Evolutionary conservation across 148 eudicot genomes (phyloP).

Genomic region (Chenopodium suecicum): DNA sequence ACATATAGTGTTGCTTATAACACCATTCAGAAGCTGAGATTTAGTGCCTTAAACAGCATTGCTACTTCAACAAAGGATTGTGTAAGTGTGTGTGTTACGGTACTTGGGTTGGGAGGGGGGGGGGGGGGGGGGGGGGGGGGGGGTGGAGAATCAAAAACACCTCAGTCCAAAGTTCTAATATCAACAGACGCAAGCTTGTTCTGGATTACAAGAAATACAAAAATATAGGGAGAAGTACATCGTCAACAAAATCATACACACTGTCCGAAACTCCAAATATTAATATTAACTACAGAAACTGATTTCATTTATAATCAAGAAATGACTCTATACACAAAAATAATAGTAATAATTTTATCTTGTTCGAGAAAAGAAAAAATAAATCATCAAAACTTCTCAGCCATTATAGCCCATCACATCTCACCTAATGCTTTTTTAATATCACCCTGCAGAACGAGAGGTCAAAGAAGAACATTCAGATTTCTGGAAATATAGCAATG

Average conservation of each 20-base stretch:
- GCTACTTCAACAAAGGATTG: no score
- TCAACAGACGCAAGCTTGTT: background rate
- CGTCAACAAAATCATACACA: background rate
- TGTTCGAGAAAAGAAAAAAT: background rate
- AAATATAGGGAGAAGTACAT: background rate
- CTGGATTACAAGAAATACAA: background rate
- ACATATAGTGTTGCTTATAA: no score
- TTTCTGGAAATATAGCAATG: background rate
- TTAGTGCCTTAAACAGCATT: no score
- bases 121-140: no score
- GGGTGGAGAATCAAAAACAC: no score
- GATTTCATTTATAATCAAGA: background rate
- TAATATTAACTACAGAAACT: background rate
- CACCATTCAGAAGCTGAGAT: no score
- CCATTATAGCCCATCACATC: conserved; percentile 1
- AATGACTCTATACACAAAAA: background rate
- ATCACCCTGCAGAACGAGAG: conserved; percentile 40
- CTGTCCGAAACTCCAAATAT: background rate
- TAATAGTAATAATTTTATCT: background rate
- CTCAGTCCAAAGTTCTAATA: no score
- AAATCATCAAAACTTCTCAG: background rate
- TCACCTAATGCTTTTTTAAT: conserved; percentile 53
- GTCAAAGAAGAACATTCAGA: background rate
- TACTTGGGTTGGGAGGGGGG: no score
- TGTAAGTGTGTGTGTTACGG: no score